Percentiles rank a stretch among this genome's conserved stretches.
Conservation (phyloP, 1,284 basidiomycete genomes). For the Sphagnurus paluster region DNA sequence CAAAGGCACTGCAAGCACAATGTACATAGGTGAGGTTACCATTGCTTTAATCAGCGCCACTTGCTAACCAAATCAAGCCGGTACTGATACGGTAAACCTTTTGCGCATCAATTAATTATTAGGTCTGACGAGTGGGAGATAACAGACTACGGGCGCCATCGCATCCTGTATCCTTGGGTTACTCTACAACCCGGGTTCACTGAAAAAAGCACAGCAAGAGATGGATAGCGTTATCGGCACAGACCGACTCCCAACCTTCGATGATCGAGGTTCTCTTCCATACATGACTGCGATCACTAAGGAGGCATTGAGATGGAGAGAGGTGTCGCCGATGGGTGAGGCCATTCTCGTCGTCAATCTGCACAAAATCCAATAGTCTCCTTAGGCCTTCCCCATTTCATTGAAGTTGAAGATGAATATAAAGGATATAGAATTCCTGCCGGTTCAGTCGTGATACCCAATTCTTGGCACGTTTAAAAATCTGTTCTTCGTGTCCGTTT, state of each 20-base stretch:
- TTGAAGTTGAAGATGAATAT: conserved; percentile 32
- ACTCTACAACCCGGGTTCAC: conserved; percentile 31
- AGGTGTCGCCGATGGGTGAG: conserved; percentile 16
- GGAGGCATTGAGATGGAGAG: conserved; percentile 29
- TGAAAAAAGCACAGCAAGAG: conserved; percentile 36
- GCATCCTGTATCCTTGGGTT: conserved; percentile 31
- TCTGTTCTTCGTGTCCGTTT: neutral
- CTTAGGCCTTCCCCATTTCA: conserved; percentile 27
- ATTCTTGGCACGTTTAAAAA: conserved; percentile 31
- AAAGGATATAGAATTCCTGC: conserved; percentile 36
- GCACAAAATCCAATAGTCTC: neutral
- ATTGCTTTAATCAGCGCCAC: neutral
- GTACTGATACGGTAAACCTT: conserved; percentile 13
- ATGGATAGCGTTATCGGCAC: conserved; percentile 27
- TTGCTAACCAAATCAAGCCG: conserved; percentile 3
- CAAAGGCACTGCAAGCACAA: conserved; percentile 20
- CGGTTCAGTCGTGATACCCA: conserved; percentile 32
- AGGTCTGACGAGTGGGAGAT: too few species aligned
- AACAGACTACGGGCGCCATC: conserved; percentile 26
- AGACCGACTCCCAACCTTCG: conserved; percentile 40
- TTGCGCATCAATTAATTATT: neutral
- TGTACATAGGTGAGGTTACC: conserved; percentile 23
- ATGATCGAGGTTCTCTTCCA: conserved; percentile 32
- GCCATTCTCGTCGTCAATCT: neutral
- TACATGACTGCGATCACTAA: conserved; percentile 32